These are phyloP conservation scores for Ophiostoma quercus DNA, from an alignment of 2,329 filamentous ascomycete species.

Conservation along the genomic window DNA sequence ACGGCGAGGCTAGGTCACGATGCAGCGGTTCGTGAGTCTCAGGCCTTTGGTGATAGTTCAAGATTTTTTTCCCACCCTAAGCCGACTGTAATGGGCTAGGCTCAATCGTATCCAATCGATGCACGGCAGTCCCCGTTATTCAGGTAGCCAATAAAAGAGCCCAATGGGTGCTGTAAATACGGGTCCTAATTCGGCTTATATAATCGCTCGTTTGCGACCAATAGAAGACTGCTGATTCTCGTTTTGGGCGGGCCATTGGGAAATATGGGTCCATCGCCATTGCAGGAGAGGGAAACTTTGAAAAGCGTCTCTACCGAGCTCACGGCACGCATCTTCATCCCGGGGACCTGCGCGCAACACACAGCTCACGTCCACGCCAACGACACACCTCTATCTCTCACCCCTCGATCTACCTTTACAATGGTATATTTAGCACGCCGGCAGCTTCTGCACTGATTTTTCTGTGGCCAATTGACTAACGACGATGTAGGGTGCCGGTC, in stretches of 20 bases:
- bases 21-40: not conserved
- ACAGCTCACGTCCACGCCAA: constrained; percentile 9
- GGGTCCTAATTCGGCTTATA: not conserved
- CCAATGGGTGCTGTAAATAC: not conserved
- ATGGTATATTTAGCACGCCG: constrained; percentile 45
- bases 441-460: not conserved
- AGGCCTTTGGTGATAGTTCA: constrained; percentile 8
- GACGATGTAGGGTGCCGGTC: constrained; percentile 66
- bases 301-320: constrained; percentile 18
- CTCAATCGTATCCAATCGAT: not conserved
- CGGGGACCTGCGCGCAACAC: constrained; percentile 3
- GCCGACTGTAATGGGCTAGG: constrained; percentile 1
- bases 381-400: not conserved
- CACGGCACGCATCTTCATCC: not conserved
- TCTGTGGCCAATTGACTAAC: not conserved
- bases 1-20: not conserved
- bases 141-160: constrained; percentile 5
- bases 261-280: constrained; percentile 11
- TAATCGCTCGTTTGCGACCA: constrained; percentile 6
- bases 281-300: constrained; percentile 10
- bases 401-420: constrained; percentile 28
- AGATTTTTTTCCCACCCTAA: constrained; percentile 17
- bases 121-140: constrained; percentile 12
- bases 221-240: constrained; percentile 26
- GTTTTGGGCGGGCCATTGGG: constrained; percentile 15